Evolutionary conservation across 441 rosid species (phyloP).

Genomic region (Geranium incanum): DNA sequence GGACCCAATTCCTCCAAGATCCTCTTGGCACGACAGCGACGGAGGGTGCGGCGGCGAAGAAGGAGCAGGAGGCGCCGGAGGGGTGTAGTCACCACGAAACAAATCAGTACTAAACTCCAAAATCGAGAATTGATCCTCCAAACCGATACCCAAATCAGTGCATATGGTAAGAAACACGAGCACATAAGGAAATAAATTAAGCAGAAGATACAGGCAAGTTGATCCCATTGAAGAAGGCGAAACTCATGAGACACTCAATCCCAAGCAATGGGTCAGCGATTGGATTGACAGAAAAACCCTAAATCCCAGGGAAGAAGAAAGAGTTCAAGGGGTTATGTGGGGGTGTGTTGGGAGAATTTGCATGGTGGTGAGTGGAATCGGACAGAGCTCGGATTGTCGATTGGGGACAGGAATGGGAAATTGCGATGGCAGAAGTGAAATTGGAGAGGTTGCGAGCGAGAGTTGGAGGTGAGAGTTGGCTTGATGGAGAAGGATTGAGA

Average conservation of each 20-base stretch:
- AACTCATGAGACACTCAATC: constrained; percentile 8
- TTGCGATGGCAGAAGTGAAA: neutral
- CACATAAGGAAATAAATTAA: constrained; percentile 11
- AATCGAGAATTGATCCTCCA: constrained; percentile 25
- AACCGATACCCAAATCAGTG: constrained; percentile 19
- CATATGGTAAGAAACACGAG: constrained; percentile 12
- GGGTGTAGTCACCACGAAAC: constrained; percentile 41
- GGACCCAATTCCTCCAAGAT: constrained; percentile 52
- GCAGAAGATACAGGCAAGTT: constrained; percentile 10
- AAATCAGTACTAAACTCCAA: constrained; percentile 22
- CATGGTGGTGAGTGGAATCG: neutral
- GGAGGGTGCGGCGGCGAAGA: constrained; percentile 41
- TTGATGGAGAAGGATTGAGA: neutral
- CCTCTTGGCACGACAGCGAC: constrained; percentile 43
- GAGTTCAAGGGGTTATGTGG: neutral
- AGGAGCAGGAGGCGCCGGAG: constrained; percentile 51
- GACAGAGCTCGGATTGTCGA: neutral
- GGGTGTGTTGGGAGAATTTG: neutral
- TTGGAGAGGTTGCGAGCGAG: neutral
- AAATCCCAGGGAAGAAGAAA: neutral
- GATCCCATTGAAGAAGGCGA: constrained; percentile 25
- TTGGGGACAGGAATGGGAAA: neutral
- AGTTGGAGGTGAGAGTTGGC: neutral
- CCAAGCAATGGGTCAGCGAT: neutral
- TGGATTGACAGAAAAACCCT: neutral